Base-by-base conservation (phyloP, 2,329 filamentous ascomycete species). In the Metarhizium brunneum region DNA sequence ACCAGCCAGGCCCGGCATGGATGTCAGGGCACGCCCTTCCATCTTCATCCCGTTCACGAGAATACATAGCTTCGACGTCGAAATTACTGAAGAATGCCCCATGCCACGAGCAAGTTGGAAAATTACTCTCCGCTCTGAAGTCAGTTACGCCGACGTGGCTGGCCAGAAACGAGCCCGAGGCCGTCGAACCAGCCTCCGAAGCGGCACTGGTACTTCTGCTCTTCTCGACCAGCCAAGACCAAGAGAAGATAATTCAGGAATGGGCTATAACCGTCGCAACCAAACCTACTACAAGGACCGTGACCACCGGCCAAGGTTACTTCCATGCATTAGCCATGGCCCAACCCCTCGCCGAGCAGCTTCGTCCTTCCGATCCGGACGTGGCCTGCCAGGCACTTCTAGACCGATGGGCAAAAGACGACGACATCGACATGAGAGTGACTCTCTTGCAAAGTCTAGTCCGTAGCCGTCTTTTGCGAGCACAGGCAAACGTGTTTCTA, bases 401-500 rank as follows among this genome's bases (percentile, higher is more conserved):
- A 16, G 68, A 73, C 50, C 73, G 81, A n/a, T 86, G 83, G 83
- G 62, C 64, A 1, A 68, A 65, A 14, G 79, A 82, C 53, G 64
- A 60, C 2, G 68, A 77, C 25, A 71, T 83, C 16, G 80, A 83
- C 11, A 80, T 76, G 3, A 73, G 77, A 18, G 76, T 79, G 3
- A 73, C 80, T 2, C 78, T 86, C 30, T 69, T 86, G 13, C 76
- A 79, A 57, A 80, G 79, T 52, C 68, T 86, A 32, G 69, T 74
- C 1, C 71, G 71, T 38, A 79, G 76, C 56, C 69, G 70, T 6
- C 66, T 80, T 4, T 66, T 83, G 4, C 68, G 64, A 42, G 65
- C 73, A 32, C 71, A 73, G 47, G 66, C 72, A 3, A 59, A 62
- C 5, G 62, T 64, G 2, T 79, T 84, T 56, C 58, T 80, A 1